Conservation (phyloP, 192 early-diverging fungal species). For the Podila epicladia region DNA sequence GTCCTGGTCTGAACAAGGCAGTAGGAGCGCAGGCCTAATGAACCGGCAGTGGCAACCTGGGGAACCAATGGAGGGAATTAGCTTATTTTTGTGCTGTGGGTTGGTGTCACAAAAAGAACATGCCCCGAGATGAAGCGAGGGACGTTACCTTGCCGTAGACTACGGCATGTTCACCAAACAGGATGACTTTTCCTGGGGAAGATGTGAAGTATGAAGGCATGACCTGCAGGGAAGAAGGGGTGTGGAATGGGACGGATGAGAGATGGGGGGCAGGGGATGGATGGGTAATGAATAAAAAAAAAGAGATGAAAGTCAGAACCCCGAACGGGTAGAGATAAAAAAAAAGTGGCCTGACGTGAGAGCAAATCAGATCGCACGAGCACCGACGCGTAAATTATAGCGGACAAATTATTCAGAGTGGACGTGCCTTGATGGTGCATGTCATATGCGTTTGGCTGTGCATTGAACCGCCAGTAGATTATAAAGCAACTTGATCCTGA, state of each 20-base stretch:
- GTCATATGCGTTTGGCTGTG: too few relatives aligned
- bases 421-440: not conserved
- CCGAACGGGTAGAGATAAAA: not conserved
- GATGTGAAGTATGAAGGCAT: slow-evolving; percentile 60
- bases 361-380: not conserved
- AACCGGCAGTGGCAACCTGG: slow-evolving; percentile 82
- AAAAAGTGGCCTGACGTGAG: slow-evolving; percentile 1
- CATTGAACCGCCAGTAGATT: too few relatives aligned
- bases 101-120: not conserved
- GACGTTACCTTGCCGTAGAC: slow-evolving; percentile 86
- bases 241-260: not conserved
- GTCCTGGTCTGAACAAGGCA: slow-evolving; percentile 62
- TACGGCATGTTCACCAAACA: slow-evolving; percentile 98
- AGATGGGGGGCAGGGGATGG: not conserved
- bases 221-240: not conserved
- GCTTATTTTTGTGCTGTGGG: not conserved
- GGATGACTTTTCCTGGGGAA: slow-evolving; percentile 97
- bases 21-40: slow-evolving; percentile 82
- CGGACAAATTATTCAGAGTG: not conserved
- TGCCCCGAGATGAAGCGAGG: not conserved
- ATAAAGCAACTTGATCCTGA: too few relatives aligned
- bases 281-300: too few relatives aligned
- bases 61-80: not conserved
- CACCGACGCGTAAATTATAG: too few relatives aligned
- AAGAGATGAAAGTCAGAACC: not conserved